Evolutionary conservation across 805 yeast genomes (phyloP).

Genomic region (Ogataea naganishii): DNA sequence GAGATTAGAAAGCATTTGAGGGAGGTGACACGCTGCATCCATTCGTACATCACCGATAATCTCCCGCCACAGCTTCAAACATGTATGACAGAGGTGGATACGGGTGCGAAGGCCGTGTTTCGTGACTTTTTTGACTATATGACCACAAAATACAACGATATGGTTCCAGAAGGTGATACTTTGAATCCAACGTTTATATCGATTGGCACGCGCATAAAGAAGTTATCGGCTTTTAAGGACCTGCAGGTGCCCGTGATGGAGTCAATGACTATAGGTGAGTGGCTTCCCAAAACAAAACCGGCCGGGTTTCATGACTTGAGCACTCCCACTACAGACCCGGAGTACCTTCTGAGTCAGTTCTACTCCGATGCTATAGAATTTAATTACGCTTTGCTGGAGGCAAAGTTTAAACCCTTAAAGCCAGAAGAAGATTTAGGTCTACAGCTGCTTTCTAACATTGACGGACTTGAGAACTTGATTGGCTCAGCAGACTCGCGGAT

Average conservation of each 20-base stretch:
- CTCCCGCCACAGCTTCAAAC: conserved; percentile 9
- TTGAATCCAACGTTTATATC: conserved; percentile 41
- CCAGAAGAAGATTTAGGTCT: conserved; percentile 53
- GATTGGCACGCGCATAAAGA: conserved; percentile 56
- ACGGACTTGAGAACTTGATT: conserved; percentile 66
- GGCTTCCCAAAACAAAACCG: conserved; percentile 62
- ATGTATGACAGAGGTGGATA: conserved; percentile 2
- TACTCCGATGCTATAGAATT: conserved; percentile 75
- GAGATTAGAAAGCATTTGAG: conserved; percentile 31
- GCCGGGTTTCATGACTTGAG: conserved; percentile 57
- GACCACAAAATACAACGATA: conserved; percentile 32
- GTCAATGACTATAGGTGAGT: conserved; percentile 50
- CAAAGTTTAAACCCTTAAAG: conserved; percentile 37
- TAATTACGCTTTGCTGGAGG: conserved; percentile 55
- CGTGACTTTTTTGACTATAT: conserved; percentile 48
- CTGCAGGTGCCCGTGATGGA: conserved; percentile 44
- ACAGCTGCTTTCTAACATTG: conserved; percentile 60
- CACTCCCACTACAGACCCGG: conserved; percentile 36
- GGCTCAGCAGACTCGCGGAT: conserved; percentile 43
- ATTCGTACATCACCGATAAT: conserved; percentile 8
- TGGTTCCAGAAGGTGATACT: conserved; percentile 23
- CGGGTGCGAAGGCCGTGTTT: conserved; percentile 31
- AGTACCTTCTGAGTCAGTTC: conserved; percentile 52
- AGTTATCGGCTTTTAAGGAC: conserved; percentile 51
- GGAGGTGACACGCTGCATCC: conserved; percentile 8